Evolutionary conservation across 2,329 filamentous ascomycete species (phyloP), one percentile per base, ranked within the genome.

Genomic region (Metarhizium sp.): DNA sequence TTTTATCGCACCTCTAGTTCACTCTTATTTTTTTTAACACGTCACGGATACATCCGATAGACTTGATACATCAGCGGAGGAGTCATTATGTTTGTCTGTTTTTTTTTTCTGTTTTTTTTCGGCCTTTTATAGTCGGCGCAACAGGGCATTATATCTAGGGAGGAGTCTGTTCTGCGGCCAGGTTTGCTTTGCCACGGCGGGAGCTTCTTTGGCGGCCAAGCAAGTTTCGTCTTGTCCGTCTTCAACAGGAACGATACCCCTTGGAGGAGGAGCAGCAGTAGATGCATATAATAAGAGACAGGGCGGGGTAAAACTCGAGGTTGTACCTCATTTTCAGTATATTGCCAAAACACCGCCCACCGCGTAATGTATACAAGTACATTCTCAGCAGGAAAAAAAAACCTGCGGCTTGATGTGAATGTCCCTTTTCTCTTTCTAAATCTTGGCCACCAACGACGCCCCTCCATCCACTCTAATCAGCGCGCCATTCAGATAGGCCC

Each of bases 391-490:
- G 42, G 7, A 45, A 25, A 18, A 43, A 18, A 18, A 43, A 18
- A 2, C 16, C 10, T 25, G 20, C 16, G 2, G 16, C 11, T 18
- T 45, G n/a, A 45, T 20, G 29, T 16, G n/a, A 40, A 11, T 34
- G 2, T 34, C 1, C 11, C 36, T 25, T 47, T 7, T 45, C 11
- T 36, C 20, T 14, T 36, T 34, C 11, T 60, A 81, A 59, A 80
- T 66, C 64, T 77, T 79, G 18, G 73, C 67, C 48, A 72, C 64
- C 54, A 78, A 64, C 34, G 75, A 69, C 25, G 73, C 68, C 2
- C 82, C 82, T 2, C 83, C 83, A 65, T 88, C 85, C 45, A 87
- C 65, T 10, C 79, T 71, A 59, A 87, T 81, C 2, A 80, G 81
- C 16, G 84, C 82, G 3, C 85, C 85, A 59, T 86, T 88, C 40